Percentiles rank a stretch among this genome's conserved stretches.
Conservation (phyloP, 352 stramenopile genomes). For the Nothophytophthora sp. region DNA sequence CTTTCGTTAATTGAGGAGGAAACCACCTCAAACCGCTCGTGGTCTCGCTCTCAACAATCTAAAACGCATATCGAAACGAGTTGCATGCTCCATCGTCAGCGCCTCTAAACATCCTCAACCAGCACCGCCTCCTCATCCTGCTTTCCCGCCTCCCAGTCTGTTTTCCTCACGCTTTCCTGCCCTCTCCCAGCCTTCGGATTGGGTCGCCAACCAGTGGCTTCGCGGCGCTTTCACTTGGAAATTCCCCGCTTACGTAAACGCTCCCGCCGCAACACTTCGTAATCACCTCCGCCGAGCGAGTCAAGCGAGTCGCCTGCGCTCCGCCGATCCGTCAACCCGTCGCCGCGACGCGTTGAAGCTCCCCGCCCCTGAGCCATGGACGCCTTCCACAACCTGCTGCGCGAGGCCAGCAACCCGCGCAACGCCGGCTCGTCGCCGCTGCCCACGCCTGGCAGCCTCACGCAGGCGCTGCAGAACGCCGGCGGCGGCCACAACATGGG, state of each 20-base stretch:
- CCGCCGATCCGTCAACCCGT: not conserved
- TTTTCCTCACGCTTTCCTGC: too few relatives aligned
- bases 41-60: too few relatives aligned
- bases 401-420: slow-evolving; percentile 62
- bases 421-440: slow-evolving; percentile 27
- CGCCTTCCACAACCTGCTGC: slow-evolving; percentile 77
- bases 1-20: too few relatives aligned
- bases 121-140: too few relatives aligned
- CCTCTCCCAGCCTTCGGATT: too few relatives aligned
- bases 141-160: too few relatives aligned
- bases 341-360: too few relatives aligned
- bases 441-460: slow-evolving; percentile 31
- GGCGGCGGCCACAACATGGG: slow-evolving; percentile 39
- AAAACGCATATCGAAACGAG: too few relatives aligned
- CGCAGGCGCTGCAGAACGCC: slow-evolving; percentile 34
- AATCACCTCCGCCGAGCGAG: slow-evolving; percentile 35
- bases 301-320: slow-evolving; percentile 10
- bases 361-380: too few relatives aligned
- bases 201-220: slow-evolving; percentile 28
- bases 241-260: slow-evolving; percentile 53
- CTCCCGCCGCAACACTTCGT: slow-evolving; percentile 20
- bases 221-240: slow-evolving; percentile 25
- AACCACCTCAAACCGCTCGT: too few relatives aligned
- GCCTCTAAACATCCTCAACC: too few relatives aligned
- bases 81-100: too few relatives aligned